Percentiles rank a stretch among this genome's conserved stretches.
Evolutionary conservation across 139 green algal species (phyloP).

Genomic region (Trebouxia sp.): DNA sequence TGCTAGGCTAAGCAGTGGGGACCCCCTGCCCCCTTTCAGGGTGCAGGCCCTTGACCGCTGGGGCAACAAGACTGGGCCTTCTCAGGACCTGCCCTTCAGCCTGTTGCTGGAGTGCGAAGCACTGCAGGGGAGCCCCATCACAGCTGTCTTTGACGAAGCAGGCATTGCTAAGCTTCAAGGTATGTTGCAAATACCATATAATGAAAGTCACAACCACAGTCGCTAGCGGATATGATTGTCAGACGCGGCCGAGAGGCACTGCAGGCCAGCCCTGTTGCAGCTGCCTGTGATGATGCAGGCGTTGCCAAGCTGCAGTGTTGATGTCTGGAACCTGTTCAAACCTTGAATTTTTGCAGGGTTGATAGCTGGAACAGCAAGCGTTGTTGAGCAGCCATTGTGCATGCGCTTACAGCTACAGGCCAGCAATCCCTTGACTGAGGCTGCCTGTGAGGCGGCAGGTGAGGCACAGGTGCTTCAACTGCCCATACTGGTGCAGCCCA

Average conservation of each 20-base stretch:
- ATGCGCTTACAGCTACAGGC: not conserved
- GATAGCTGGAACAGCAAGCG: not conserved
- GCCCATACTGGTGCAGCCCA: slow-evolving; percentile 49
- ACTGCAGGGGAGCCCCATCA: slow-evolving; percentile 16
- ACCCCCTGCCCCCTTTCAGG: slow-evolving; percentile 26
- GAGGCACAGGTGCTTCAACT: not conserved
- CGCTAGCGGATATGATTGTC: too few relatives aligned
- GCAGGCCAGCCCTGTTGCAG: slow-evolving; percentile 13
- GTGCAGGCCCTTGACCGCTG: slow-evolving; percentile 59
- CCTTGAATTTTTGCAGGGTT: not conserved
- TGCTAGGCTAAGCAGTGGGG: not conserved
- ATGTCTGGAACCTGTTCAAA: not conserved
- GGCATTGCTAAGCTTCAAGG: slow-evolving; percentile 40
- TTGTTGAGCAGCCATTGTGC: not conserved
- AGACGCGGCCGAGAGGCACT: too few relatives aligned
- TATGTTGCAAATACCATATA: too few relatives aligned
- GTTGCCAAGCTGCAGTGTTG: slow-evolving; percentile 37
- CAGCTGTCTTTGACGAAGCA: slow-evolving; percentile 38
- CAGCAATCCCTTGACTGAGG: not conserved
- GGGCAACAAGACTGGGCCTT: slow-evolving; percentile 56
- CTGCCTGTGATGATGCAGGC: slow-evolving; percentile 38
- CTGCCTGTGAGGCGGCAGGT: slow-evolving; percentile 31
- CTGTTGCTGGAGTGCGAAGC: slow-evolving; percentile 41
- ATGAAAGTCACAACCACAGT: too few relatives aligned
- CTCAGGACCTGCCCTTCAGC: slow-evolving; percentile 38